Conservation (phyloP, 495 filamentous ascomycete genomes). For the Thermothielavioides terrestris region DNA sequence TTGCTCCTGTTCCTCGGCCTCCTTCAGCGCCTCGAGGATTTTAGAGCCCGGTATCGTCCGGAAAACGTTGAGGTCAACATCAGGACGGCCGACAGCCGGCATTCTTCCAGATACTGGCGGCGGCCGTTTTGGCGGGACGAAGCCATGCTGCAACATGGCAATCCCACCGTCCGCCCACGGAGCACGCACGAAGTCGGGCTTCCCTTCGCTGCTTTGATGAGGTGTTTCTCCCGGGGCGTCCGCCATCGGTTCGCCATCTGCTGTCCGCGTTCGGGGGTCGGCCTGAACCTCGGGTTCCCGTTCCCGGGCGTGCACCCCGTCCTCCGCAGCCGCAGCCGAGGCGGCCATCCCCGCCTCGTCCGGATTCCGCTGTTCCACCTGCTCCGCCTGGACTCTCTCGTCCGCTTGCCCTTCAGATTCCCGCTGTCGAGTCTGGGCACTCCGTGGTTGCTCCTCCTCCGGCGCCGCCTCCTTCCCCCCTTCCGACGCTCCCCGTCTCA, state of each 20-base stretch:
- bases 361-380: too few species aligned
- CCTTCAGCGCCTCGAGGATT: conserved; percentile 23
- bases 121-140: conserved; percentile 1
- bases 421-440: too few species aligned
- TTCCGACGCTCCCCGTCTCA: conserved; percentile 23
- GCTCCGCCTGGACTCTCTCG: too few species aligned
- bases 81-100: not conserved
- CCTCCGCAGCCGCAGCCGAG: too few species aligned
- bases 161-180: conserved; percentile 11
- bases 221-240: not conserved
- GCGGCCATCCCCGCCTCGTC: too few species aligned
- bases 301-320: too few species aligned
- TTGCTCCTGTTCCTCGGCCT: not conserved
- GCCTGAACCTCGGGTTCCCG: too few species aligned
- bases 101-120: not conserved
- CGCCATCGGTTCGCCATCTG: not conserved
- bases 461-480: conserved; percentile 19
- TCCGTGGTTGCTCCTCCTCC: too few species aligned
- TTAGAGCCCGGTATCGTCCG: conserved; percentile 27
- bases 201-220: not conserved
- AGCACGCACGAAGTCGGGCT: conserved; percentile 1
- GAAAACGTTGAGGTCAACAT: conserved; percentile 32
- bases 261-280: too few species aligned
- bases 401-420: too few species aligned
- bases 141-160: conserved; percentile 2